These are phyloP conservation scores for Hypoxylon crocopeplum DNA, from an alignment of 495 filamentous ascomycete genomes.

Conservation along the genomic window DNA sequence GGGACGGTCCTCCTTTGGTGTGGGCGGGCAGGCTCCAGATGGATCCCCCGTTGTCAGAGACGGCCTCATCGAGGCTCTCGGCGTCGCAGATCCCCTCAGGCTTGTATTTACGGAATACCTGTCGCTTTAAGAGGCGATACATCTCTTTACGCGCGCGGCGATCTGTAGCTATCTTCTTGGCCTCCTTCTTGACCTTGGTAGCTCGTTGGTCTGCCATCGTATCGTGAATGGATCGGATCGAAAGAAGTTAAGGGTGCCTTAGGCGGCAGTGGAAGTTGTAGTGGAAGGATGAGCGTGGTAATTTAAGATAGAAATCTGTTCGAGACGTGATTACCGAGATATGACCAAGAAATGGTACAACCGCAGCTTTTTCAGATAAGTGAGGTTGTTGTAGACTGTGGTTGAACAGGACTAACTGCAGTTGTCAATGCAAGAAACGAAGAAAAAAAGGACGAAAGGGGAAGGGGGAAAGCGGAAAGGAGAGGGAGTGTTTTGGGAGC, in stretches of 20 bases:
- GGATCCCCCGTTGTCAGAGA: neutral
- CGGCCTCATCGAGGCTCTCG: neutral
- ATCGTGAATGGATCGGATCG: neutral
- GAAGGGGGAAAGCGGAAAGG: too few relatives aligned
- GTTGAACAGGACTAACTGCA: too few relatives aligned
- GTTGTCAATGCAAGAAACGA: too few relatives aligned
- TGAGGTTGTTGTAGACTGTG: too few relatives aligned
- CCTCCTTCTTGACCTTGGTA: conserved; percentile 1
- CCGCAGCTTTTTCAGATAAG: too few relatives aligned
- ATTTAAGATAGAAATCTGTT: too few relatives aligned
- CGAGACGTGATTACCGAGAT: too few relatives aligned
- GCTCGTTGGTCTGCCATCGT: neutral
- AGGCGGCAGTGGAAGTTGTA: too few relatives aligned
- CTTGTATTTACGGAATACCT: conserved; percentile 6
- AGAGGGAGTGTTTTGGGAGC: too few relatives aligned
- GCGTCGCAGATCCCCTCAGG: neutral
- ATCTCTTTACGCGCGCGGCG: conserved; percentile 2
- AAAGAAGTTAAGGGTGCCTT: neutral
- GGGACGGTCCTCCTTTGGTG: neutral
- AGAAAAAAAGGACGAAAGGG: too few relatives aligned
- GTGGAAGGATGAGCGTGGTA: too few relatives aligned
- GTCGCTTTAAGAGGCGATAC: neutral
- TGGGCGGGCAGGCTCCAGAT: conserved; percentile 1
- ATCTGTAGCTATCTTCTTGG: conserved; percentile 9
- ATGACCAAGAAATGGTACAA: too few relatives aligned